Evolutionary conservation across 2,329 filamentous ascomycete genomes (phyloP), one percentile per base, ranked within the genome.

Genomic region (Aureobasidium sp.): DNA sequence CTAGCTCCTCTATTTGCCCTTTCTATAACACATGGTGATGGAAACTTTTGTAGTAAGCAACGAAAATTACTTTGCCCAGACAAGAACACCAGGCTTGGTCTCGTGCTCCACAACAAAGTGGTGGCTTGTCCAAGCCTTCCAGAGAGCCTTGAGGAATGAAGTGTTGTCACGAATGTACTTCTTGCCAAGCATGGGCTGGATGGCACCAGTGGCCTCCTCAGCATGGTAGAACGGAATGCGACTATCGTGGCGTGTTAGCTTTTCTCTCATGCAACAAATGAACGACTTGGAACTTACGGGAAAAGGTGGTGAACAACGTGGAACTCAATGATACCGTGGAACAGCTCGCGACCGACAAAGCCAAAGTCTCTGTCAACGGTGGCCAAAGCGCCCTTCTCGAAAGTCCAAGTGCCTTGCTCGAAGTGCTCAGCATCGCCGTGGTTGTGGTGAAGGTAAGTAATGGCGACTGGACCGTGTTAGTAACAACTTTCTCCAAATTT

Each of bases 61-160:
- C 22, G n/a, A 19, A 19, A 15, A 14, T 19, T 58, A 58, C 31
- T 58, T 58, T 22, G 54, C 40, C 54, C 54, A 58, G 39, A 58
- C 54, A 24, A 47, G 42, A 27, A 48, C 42, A 48, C 54, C 54
- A 15, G 54, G 54, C 54, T 58, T 58, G 7, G 54, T 47, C 40
- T 47, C 54, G 54, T 58, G 54, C 19, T 37, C 42, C 5, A 50
- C 48, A 22, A 97, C 91, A 88, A 90, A 96, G 75, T 96, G 90
- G 83, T 93, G 97, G 83, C 82, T 84, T 63, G 91, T 85, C 49
- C 89, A 85, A 68, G 84, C 88, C 67, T 78, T 87, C 84, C 85
- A 97, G 73, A 97, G 77, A 68, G 89, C 85, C 73, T 82, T 82
- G 71, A 97, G 75, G 82, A 97, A 97, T 1, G 65, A 64, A 8